Base-by-base conservation (phyloP, 805 yeast species). In the Yamadazyma tumulicola region DNA sequence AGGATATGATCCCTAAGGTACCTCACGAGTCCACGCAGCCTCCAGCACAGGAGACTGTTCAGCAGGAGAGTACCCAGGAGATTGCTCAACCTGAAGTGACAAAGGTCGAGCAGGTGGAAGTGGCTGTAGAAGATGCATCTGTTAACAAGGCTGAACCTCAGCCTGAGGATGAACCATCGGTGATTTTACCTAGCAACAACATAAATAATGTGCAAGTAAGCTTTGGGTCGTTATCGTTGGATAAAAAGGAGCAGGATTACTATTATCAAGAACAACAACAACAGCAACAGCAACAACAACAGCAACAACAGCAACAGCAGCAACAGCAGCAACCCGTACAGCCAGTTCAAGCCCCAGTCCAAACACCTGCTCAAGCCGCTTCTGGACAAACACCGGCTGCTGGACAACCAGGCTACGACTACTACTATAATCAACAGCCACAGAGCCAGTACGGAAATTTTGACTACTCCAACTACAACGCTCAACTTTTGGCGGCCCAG, bases 191-290 rank as follows among this genome's bases (percentile, higher is more conserved):
- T 43, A 62, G 65, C 27, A 71, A 37, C 70, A 61, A 46, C 51
- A 69, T 39, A 58, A 62, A 50, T 22, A 59, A 72, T 31, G 72
- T 74, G 19, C 81, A 79, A 43, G 78, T 79, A 26, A 77, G 81
- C 21, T 79, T 79, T 48, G 85, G 85, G 37, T 74, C 81, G 9
- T 61, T 77, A 46, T 58, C 72, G 17, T 59, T 74, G 38, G 60
- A 66, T 34, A 45, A 41, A 26, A 50, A 49, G 31, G 41, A 26
- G 19, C 34, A 34, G 18, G 27, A 35, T 10, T 32, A 26, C 17
- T 33, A 41, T 13, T 36, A 34, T n/a, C 35, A 32, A 25, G 18
- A 7, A 19, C 26, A 29, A 29, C 32, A 32, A 20, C 35, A 32
- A 25, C 19, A 7, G 13, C 26, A 19, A 29, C 32, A 19, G 22